A percentile compares a stretch with the other conserved stretches of the same genome.
These are phyloP conservation scores for Cucurbita ficifolia DNA, from an alignment of 306 rosid species.

Conservation along the genomic window DNA sequence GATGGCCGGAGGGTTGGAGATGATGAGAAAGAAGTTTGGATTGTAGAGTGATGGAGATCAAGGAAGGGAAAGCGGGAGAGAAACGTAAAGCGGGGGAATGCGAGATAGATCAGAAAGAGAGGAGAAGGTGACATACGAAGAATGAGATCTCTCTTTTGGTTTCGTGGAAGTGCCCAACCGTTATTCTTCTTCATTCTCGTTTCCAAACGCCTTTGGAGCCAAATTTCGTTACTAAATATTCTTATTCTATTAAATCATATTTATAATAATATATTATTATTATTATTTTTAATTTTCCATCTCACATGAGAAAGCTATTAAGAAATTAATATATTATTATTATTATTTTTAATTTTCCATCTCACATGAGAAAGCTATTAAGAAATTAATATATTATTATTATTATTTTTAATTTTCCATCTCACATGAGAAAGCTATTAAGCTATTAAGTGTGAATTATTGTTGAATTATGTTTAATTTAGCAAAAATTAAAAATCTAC, in stretches of 20 bases:
- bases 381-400: not conserved
- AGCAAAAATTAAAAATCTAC: too few relatives aligned
- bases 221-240: not conserved
- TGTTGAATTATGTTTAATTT: too few relatives aligned
- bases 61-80: not conserved
- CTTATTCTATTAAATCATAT: not conserved
- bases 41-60: not conserved
- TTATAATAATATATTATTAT: not conserved
- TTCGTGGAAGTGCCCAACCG: not conserved
- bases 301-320: too few relatives aligned
- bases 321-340: not conserved
- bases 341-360: too few relatives aligned
- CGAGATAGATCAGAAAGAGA: not conserved
- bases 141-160: not conserved
- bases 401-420: too few relatives aligned
- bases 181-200: not conserved
- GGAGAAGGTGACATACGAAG: not conserved
- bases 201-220: not conserved
- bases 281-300: too few relatives aligned
- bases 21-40: not conserved
- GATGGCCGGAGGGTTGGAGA: not conserved
- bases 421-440: too few relatives aligned
- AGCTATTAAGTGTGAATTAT: too few relatives aligned
- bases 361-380: too few relatives aligned
- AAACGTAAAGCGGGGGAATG: not conserved